Conservation (phyloP, 129 eudicot genomes). For the sunflower (Helianthus annuus) region DNA sequence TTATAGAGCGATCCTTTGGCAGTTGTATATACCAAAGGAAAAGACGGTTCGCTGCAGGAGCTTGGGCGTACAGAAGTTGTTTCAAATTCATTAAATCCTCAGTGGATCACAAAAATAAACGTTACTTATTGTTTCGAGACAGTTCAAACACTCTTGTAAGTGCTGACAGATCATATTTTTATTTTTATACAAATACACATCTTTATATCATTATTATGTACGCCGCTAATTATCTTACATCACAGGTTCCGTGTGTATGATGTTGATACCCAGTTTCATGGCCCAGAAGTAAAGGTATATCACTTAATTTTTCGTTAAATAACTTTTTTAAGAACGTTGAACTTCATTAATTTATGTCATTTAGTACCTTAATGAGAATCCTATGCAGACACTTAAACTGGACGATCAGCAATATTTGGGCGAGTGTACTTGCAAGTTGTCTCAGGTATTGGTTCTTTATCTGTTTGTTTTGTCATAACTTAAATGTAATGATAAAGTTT, state of each 20-base stretch:
- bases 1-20: constrained; percentile 95
- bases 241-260: constrained; percentile 87
- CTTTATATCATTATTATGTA: constrained; percentile 8
- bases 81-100: constrained; percentile 71
- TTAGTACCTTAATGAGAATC: background rate
- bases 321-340: background rate
- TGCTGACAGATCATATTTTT: constrained; percentile 16
- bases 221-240: constrained; percentile 16
- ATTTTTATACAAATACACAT: constrained; percentile 10
- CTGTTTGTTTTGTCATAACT: constrained; percentile 13
- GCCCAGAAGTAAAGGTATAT: constrained; percentile 70
- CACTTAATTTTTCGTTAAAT: background rate
- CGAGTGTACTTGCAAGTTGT: constrained; percentile 65
- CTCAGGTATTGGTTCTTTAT: constrained; percentile 54
- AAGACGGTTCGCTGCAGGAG: constrained; percentile 74
- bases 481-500: background rate
- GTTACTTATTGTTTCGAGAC: constrained; percentile 72
- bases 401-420: constrained; percentile 94
- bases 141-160: constrained; percentile 87
- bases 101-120: constrained; percentile 67
- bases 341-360: background rate
- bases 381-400: constrained; percentile 64
- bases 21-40: constrained; percentile 65
- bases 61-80: constrained; percentile 90
- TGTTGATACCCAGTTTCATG: constrained; percentile 73